These are phyloP conservation scores for Sutorius australiensis DNA, from an alignment of 768 basidiomycete species.

Conservation along the genomic window DNA sequence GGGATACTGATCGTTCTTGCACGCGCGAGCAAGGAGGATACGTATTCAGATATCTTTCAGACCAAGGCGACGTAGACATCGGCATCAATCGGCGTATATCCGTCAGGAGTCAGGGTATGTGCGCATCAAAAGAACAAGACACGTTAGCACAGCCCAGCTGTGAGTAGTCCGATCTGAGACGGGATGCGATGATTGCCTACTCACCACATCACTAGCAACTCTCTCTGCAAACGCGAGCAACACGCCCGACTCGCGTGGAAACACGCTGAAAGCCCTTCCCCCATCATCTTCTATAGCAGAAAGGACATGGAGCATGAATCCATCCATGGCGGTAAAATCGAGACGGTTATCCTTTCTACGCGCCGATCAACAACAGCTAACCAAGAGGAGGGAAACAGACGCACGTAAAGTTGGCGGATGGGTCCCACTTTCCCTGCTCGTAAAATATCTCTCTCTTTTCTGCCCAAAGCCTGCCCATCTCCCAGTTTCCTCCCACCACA, in stretches of 20 bases:
- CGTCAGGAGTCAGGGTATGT: not conserved
- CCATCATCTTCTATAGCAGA: constrained; percentile 70
- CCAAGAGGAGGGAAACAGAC: constrained; percentile 20
- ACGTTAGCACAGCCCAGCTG: not conserved
- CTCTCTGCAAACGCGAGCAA: constrained; percentile 80
- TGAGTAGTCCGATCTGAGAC: not conserved
- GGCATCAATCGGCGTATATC: not conserved
- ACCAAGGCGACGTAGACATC: not conserved
- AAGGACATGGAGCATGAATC: constrained; percentile 72
- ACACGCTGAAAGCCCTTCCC: constrained; percentile 75
- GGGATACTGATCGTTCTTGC: constrained; percentile 72
- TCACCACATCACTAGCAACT: constrained; percentile 78
- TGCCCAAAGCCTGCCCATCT: constrained; percentile 92
- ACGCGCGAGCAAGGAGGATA: constrained; percentile 67
- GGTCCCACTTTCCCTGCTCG: constrained; percentile 73
- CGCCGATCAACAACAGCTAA: not conserved
- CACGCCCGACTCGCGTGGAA: constrained; percentile 76
- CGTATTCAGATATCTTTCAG: constrained; percentile 79
- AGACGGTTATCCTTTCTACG: constrained; percentile 54
- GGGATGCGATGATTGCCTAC: constrained; percentile 22
- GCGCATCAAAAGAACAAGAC: not conserved
- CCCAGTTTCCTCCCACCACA: constrained; percentile 55
- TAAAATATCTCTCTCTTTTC: constrained; percentile 96
- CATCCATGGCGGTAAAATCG: constrained; percentile 92
- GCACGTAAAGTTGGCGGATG: constrained; percentile 78